Conservation (phyloP, 495 filamentous ascomycete species). For the Tuber umbilicatum region DNA sequence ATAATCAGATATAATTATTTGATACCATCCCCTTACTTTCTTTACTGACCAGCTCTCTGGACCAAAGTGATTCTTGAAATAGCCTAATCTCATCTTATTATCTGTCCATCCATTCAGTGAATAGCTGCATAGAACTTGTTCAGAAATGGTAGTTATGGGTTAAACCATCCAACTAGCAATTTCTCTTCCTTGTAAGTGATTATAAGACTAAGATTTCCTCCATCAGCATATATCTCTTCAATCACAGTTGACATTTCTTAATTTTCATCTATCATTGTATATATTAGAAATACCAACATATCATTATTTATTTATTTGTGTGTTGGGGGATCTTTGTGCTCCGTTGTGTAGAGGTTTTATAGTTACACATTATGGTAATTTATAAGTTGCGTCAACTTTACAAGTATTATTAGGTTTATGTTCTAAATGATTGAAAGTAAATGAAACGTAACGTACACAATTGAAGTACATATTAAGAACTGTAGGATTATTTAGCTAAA, state of each 20-base stretch:
- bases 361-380: not conserved
- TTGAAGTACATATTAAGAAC: constrained; percentile 12
- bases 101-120: constrained; percentile 7
- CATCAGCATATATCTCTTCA: constrained; percentile 6
- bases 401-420: not conserved
- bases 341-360: constrained; percentile 10
- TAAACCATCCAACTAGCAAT: constrained; percentile 1
- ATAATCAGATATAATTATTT: constrained; percentile 1
- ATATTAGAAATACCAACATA: not conserved
- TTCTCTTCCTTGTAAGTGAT: constrained; percentile 1
- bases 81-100: not conserved
- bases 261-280: not conserved
- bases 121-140: constrained; percentile 1
- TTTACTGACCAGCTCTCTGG: not conserved
- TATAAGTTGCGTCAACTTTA: constrained; percentile 10
- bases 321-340: not conserved
- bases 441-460: not conserved
- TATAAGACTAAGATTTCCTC: not conserved
- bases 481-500: constrained; percentile 7
- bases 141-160: not conserved
- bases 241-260: constrained; percentile 11
- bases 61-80: constrained; percentile 7
- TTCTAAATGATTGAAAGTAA: not conserved
- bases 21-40: not conserved
- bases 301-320: not conserved